These are phyloP conservation scores for Candida germanica DNA, from an alignment of 805 yeast genomes.

Conservation along the genomic window DNA sequence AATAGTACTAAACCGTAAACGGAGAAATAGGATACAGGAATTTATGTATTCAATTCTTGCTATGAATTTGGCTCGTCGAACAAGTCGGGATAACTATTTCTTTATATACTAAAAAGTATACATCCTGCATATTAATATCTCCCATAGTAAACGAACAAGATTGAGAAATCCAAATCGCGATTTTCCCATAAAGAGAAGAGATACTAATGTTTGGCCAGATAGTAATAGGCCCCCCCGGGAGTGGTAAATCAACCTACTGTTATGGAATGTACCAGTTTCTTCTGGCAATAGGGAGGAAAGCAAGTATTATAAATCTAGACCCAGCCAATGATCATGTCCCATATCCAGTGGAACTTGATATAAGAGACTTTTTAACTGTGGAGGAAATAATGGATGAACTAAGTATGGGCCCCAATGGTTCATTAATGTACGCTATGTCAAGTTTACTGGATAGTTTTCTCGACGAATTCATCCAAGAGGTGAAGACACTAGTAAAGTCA, in stretches of 20 bases:
- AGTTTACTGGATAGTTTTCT: slow-evolving; percentile 78
- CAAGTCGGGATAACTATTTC: no score
- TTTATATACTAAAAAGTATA: no score
- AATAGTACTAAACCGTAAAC: no score
- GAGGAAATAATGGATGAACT: slow-evolving; percentile 77
- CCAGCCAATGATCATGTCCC: slow-evolving; percentile 80
- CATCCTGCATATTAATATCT: no score
- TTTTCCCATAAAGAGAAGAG: background rate
- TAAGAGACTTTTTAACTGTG: slow-evolving; percentile 69
- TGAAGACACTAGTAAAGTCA: slow-evolving; percentile 53
- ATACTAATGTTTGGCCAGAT: slow-evolving; percentile 78
- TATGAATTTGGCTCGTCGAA: no score
- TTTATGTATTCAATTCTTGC: no score
- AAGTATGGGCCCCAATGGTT: slow-evolving; percentile 85
- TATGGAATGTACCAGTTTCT: slow-evolving; percentile 89
- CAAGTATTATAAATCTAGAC: slow-evolving; percentile 82
- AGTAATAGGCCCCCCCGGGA: slow-evolving; percentile 97
- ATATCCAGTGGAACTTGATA: slow-evolving; percentile 68
- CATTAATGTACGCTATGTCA: slow-evolving; percentile 85
- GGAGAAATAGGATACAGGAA: background rate
- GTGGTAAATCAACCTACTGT: slow-evolving; percentile 95
- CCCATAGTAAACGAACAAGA: no score
- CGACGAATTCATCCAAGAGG: slow-evolving; percentile 88
- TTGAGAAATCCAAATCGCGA: background rate
- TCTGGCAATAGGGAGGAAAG: slow-evolving; percentile 89